Percentiles rank a stretch among this genome's conserved stretches.
These are phyloP conservation scores for Biscogniauxia mediterranea DNA, from an alignment of 2,329 filamentous ascomycete genomes.

Conservation along the genomic window DNA sequence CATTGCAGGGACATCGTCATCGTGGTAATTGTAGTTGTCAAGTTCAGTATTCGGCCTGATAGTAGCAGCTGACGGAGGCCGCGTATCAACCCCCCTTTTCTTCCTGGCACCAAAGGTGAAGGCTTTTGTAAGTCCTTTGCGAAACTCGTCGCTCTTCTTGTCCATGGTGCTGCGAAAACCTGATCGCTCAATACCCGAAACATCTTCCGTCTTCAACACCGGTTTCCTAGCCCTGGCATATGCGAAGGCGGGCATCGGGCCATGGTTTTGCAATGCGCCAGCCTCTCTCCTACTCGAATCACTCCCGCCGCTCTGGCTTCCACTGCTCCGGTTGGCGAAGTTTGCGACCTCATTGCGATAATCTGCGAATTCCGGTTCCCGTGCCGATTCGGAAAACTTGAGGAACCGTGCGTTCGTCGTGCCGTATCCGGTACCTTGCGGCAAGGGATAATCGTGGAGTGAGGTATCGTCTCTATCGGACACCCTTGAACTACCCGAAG, in stretches of 20 bases:
- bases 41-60: slow-evolving; percentile 30
- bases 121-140: slow-evolving; percentile 52
- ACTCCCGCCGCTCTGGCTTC: slow-evolving; percentile 40
- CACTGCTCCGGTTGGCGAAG: slow-evolving; percentile 31
- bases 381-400: slow-evolving; percentile 42
- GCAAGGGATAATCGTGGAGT: slow-evolving; percentile 37
- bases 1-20: slow-evolving; percentile 23
- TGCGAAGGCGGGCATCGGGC: slow-evolving; percentile 42
- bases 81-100: slow-evolving; percentile 33
- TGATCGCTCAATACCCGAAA: slow-evolving; percentile 55
- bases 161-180: slow-evolving; percentile 52
- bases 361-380: slow-evolving; percentile 31
- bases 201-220: slow-evolving; percentile 47
- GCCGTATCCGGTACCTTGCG: slow-evolving; percentile 41
- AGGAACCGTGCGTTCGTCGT: slow-evolving; percentile 45
- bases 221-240: slow-evolving; percentile 44
- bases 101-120: slow-evolving; percentile 51
- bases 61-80: slow-evolving; percentile 39
- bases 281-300: slow-evolving; percentile 34
- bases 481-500: slow-evolving; percentile 31
- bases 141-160: slow-evolving; percentile 54
- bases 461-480: slow-evolving; percentile 40
- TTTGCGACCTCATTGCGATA: slow-evolving; percentile 28
- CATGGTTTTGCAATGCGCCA: slow-evolving; percentile 21
- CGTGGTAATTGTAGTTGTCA: slow-evolving; percentile 17